phyloP scores from a whole-genome alignment of 345 rosid species.

The Linum trigynum region DNA sequence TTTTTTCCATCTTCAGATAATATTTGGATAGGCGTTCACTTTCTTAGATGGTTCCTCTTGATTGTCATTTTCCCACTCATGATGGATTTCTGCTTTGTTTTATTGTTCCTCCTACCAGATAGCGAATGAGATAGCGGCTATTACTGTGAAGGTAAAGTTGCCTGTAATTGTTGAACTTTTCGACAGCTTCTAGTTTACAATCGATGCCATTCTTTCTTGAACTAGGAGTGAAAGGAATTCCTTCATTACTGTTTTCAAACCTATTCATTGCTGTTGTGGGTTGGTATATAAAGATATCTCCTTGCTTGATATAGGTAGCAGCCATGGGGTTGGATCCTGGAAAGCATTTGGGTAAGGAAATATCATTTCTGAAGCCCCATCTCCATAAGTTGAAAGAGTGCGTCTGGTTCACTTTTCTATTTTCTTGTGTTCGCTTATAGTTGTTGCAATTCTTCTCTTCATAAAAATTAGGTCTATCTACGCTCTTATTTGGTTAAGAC shows the following conservation, averaged over 20 bases:
- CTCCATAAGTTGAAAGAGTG: slow-evolving; percentile 88
- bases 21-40: slow-evolving; percentile 4
- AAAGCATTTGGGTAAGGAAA: slow-evolving; percentile 85
- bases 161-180: not conserved
- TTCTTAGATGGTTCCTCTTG: slow-evolving; percentile 7
- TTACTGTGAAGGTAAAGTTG: slow-evolving; percentile 62
- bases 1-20: slow-evolving; percentile 12
- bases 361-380: slow-evolving; percentile 53
- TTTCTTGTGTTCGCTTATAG: not conserved
- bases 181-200: not conserved
- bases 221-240: not conserved
- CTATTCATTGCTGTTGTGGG: not conserved
- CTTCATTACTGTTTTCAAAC: not conserved
- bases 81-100: not conserved
- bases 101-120: slow-evolving; percentile 37
- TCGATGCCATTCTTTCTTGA: not conserved
- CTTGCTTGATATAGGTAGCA: slow-evolving; percentile 52
- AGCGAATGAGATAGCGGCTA: slow-evolving; percentile 55
- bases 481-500: slow-evolving; percentile 3
- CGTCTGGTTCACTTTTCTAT: slow-evolving; percentile 10
- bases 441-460: not conserved
- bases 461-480: not conserved
- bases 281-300: not conserved
- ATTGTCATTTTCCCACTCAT: not conserved
- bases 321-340: slow-evolving; percentile 86